Percentiles rank a stretch among this genome's conserved stretches.
phyloP scores from a whole-genome alignment of 192 early-diverging fungal species.

The Jimgerdemannia lactiflua region DNA sequence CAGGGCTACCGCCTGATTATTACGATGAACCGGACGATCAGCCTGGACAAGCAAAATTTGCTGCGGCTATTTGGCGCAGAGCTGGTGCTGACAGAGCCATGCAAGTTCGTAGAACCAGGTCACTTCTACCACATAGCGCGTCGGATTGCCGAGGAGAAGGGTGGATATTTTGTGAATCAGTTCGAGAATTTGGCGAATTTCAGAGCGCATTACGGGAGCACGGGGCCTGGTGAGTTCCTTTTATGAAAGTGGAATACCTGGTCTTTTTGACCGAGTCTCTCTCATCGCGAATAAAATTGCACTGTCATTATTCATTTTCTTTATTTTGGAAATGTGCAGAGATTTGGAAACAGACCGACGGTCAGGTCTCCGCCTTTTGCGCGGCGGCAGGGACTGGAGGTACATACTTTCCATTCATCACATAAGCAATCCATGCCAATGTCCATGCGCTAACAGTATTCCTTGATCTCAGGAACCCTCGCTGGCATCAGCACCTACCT shows the following conservation, averaged over 20 bases:
- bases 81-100: slow-evolving; percentile 1
- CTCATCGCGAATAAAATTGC: background rate
- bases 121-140: slow-evolving; percentile 2
- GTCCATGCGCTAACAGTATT: background rate
- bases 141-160: background rate
- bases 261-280: background rate
- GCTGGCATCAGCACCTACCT: background rate
- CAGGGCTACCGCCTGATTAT: background rate
- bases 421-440: background rate
- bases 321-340: background rate
- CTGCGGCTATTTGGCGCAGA: background rate
- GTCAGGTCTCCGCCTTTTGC: background rate
- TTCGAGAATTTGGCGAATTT: slow-evolving; percentile 3
- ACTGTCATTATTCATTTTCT: background rate
- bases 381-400: background rate
- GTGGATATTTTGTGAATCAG: slow-evolving; percentile 2
- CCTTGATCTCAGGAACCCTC: background rate
- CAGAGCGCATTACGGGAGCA: background rate
- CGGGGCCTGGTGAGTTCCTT: background rate
- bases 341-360: slow-evolving; percentile 2
- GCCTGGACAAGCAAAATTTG: background rate
- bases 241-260: background rate
- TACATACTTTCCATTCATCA: background rate
- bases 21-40: background rate
- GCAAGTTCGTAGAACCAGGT: background rate